A percentile compares a stretch with the other conserved stretches of the same genome.
These are phyloP conservation scores for Nicotiana rustica DNA, from an alignment of 305 asterid species.

Conservation along the genomic window DNA sequence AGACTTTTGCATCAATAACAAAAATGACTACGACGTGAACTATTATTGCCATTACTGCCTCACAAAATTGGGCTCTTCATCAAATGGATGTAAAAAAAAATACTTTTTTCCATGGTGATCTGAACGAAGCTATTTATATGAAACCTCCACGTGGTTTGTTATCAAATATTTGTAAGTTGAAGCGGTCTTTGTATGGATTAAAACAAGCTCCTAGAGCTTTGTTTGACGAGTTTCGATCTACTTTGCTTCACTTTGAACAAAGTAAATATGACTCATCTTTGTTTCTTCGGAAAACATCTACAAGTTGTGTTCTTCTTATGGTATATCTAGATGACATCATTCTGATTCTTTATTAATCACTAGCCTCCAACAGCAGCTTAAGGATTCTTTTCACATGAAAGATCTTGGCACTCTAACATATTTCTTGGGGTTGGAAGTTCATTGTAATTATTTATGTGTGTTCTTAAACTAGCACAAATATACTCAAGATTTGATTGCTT, in stretches of 20 bases:
- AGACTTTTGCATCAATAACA: too few species aligned
- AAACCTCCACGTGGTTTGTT: not conserved
- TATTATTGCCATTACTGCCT: not conserved
- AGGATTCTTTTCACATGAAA: too few species aligned
- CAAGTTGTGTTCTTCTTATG: too few species aligned
- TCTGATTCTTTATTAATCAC: not conserved
- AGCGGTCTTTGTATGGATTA: not conserved
- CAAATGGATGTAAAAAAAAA: not conserved
- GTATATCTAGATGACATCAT: not conserved
- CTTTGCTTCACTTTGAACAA: not conserved
- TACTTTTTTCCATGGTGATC: not conserved
- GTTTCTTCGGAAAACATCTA: not conserved
- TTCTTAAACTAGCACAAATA: too few species aligned
- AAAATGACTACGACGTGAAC: not conserved
- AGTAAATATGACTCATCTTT: not conserved
- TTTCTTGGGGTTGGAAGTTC: too few species aligned
- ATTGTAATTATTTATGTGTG: too few species aligned
- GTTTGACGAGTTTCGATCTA: too few species aligned
- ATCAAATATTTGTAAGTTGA: too few species aligned
- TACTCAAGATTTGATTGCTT: too few species aligned
- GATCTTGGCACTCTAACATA: too few species aligned
- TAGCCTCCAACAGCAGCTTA: not conserved
- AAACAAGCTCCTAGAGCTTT: not conserved
- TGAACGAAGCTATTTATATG: not conserved
- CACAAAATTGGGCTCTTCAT: not conserved